A percentile compares a stretch with the other conserved stretches of the same genome.
phyloP scores from a whole-genome alignment of 176 grass and related monocot genomes.

The Carex kokanica region DNA sequence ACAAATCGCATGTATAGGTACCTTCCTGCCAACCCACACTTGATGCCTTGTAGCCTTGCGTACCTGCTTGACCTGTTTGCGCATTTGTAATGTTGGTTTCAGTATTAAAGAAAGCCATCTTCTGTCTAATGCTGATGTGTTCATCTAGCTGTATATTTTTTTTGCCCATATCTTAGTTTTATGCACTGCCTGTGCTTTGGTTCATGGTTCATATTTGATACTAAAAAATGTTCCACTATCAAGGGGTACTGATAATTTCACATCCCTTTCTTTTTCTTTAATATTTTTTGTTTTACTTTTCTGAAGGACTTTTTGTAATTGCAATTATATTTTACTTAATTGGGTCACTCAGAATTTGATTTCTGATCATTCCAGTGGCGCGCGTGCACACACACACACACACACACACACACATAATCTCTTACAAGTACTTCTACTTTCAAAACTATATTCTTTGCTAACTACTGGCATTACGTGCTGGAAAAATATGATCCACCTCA shows the following conservation, averaged over 20 bases:
- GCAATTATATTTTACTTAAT: neutral
- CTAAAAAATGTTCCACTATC: neutral
- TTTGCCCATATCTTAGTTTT: neutral
- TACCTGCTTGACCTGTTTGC: slow-evolving; percentile 15
- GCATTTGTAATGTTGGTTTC: neutral
- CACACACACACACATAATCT: too few relatives aligned
- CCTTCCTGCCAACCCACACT: slow-evolving; percentile 34
- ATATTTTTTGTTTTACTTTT: neutral
- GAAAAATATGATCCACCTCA: neutral
- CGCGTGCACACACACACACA: too few relatives aligned
- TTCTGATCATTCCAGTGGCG: neutral
- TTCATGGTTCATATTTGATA: neutral
- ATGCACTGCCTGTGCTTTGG: neutral
- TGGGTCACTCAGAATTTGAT: neutral
- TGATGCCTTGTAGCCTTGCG: slow-evolving; percentile 20
- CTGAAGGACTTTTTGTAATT: neutral
- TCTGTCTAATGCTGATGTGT: neutral
- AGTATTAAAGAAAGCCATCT: neutral
- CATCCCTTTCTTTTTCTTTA: neutral
- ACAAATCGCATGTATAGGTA: slow-evolving; percentile 37
- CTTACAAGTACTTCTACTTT: neutral
- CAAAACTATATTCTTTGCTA: neutral
- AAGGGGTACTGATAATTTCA: neutral
- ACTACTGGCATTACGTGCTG: neutral
- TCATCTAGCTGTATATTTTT: too few relatives aligned